Conservation (phyloP, 345 rosid genomes). For the Alliaria petiolata region DNA sequence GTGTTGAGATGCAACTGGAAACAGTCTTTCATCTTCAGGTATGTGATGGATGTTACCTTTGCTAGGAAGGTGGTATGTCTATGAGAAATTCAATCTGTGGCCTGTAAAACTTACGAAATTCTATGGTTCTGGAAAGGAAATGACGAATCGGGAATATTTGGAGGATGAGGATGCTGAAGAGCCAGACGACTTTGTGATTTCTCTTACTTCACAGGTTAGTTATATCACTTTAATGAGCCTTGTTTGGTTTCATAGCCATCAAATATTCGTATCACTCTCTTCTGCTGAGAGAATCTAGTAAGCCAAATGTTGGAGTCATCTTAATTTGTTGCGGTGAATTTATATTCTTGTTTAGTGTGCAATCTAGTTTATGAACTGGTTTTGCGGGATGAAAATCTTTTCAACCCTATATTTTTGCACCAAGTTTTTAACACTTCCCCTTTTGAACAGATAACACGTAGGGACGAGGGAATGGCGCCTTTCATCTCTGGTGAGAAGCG, state of each 20-base stretch:
- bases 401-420: neutral
- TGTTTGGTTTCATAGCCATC: slow-evolving; percentile 9
- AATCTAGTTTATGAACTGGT: slow-evolving; percentile 5
- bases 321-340: neutral
- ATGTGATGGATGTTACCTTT: slow-evolving; percentile 21
- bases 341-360: neutral
- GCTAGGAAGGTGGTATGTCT: neutral
- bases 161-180: slow-evolving; percentile 98
- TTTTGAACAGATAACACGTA: slow-evolving; percentile 69
- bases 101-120: slow-evolving; percentile 26
- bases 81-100: neutral
- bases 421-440: neutral
- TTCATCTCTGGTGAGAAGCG: slow-evolving; percentile 67
- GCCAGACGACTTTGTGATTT: slow-evolving; percentile 91
- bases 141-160: slow-evolving; percentile 78
- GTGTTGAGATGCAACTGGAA: slow-evolving; percentile 98
- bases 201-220: slow-evolving; percentile 85
- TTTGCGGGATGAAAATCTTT: slow-evolving; percentile 7
- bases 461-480: slow-evolving; percentile 96
- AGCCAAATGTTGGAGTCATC: slow-evolving; percentile 1
- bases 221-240: slow-evolving; percentile 6
- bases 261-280: neutral
- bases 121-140: slow-evolving; percentile 58
- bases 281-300: slow-evolving; percentile 12
- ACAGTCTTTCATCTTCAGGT: slow-evolving; percentile 96